Base-by-base conservation (phyloP, 441 rosid genomes). In the Euphorbia celastroides region DNA sequence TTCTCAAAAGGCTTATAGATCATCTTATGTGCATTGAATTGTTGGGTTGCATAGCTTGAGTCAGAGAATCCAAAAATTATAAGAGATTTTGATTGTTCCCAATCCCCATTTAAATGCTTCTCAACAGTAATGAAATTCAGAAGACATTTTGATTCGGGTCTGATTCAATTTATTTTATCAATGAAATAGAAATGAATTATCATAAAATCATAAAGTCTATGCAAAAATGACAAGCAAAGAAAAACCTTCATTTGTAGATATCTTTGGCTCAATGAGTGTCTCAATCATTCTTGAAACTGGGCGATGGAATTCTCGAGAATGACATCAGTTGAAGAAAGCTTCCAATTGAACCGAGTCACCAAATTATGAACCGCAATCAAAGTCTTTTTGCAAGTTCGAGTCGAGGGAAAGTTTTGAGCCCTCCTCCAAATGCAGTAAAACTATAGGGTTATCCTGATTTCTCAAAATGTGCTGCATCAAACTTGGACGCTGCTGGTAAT, bases 351-450 rank as follows among this genome's bases (percentile, higher is more conserved):
- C 16, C 1, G 56, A 25, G 78, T 72, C 23, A 81, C 76, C 52
- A 77, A 7, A 17, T 77, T 42, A 66, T 77, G 80, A 0, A 77
- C 64, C 0, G 77, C n/a, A 2, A 58, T 57, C 0, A 81, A 59
- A 48, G 78, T 77, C 71, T 81, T 73, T 70, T 77, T 0, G 83
- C 78, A 51, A 79, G 77, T 56, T 77, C 85, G 7, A 41, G 14
- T 27, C 85, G 79, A 6, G 79, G 78, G 22, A 75, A 81, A 32
- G 60, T 72, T 19, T 73, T 28, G 11, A 64, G 36, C 36, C 79
- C 82, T 64, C 71, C 73, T 27, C 81, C 84, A 5, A 77, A 80
- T 16, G 74, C 36, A 8, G 73, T 32, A 54, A 63, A 72, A 54
- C 68, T 36, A 3, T 51, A 77, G n/a, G 79, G 79, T 2, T 17